Percentiles rank a stretch among this genome's conserved stretches.
Evolutionary conservation across 139 green algal genomes (phyloP).

Genomic region (Volvox reticuliferus): DNA sequence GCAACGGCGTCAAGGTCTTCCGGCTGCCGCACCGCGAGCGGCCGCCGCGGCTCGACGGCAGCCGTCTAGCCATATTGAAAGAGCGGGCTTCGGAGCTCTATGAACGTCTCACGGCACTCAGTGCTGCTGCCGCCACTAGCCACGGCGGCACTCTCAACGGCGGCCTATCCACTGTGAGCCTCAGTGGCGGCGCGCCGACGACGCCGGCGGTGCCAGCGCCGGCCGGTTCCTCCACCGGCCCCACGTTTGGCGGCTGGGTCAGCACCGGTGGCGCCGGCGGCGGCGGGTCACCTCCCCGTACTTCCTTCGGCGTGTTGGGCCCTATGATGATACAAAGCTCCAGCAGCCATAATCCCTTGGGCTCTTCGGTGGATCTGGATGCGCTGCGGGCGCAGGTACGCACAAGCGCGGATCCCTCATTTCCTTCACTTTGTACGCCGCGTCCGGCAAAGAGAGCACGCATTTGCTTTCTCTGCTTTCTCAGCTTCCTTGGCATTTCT

Average conservation of each 20-base stretch:
- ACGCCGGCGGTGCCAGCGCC: neutral
- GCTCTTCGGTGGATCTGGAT: conserved; percentile 37
- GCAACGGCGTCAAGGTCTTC: conserved; percentile 38
- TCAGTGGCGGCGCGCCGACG: neutral
- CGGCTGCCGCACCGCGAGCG: conserved; percentile 23
- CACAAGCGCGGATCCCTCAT: no score
- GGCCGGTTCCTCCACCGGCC: neutral
- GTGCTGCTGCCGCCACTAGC: neutral
- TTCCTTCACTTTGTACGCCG: no score
- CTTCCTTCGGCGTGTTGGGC: neutral
- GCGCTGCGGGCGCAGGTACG: conserved; percentile 39
- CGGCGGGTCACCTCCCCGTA: neutral
- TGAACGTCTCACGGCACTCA: conserved; percentile 18
- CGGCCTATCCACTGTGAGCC: neutral
- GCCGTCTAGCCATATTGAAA: conserved; percentile 8
- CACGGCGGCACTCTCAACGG: conserved; percentile 2
- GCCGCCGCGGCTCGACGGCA: conserved; percentile 29
- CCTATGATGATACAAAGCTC: neutral
- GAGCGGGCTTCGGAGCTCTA: neutral
- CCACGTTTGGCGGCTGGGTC: conserved; percentile 5
- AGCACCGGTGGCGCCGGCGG: neutral
- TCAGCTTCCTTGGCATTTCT: no score
- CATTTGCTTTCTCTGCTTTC: no score
- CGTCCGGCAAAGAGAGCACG: no score
- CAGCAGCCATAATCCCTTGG: neutral